phyloP scores from a whole-genome alignment of 192 early-diverging fungal genomes.

The Rhizophlyctis rosea region DNA sequence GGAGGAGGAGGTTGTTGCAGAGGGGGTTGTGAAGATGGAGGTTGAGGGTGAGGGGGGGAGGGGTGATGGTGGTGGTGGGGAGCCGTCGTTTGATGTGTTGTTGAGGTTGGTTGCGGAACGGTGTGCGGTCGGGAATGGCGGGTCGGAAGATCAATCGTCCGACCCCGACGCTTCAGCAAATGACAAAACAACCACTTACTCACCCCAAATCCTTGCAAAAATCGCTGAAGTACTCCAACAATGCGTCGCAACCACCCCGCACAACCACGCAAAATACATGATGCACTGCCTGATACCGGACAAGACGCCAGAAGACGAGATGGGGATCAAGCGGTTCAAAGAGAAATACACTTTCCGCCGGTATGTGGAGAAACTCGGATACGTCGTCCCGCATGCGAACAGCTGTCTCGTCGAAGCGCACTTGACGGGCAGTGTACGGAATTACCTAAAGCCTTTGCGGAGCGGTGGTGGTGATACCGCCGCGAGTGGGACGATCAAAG shows the following conservation, averaged over 20 bases:
- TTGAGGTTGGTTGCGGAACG: no score
- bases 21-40: neutral
- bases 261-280: conserved; percentile 34
- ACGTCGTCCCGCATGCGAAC: conserved; percentile 27
- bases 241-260: conserved; percentile 27
- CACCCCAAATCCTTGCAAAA: conserved; percentile 9
- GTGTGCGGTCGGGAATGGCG: no score
- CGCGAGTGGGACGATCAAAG: neutral
- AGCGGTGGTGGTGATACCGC: neutral
- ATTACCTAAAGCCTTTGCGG: conserved; percentile 13
- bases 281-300: conserved; percentile 1
- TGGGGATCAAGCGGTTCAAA: conserved; percentile 14
- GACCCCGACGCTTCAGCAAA: neutral
- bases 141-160: neutral
- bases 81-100: neutral
- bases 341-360: conserved; percentile 19
- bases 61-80: neutral
- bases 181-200: conserved; percentile 11
- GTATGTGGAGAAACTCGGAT: conserved; percentile 35
- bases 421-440: conserved; percentile 3
- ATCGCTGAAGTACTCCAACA: conserved; percentile 29
- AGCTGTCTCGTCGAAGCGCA: conserved; percentile 31
- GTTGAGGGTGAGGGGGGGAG: neutral
- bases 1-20: neutral
- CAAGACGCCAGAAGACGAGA: conserved; percentile 12